A percentile compares a stretch with the other conserved stretches of the same genome.
phyloP scores from a whole-genome alignment of 768 basidiomycete species.

The Thelephora aurantiotincta region DNA sequence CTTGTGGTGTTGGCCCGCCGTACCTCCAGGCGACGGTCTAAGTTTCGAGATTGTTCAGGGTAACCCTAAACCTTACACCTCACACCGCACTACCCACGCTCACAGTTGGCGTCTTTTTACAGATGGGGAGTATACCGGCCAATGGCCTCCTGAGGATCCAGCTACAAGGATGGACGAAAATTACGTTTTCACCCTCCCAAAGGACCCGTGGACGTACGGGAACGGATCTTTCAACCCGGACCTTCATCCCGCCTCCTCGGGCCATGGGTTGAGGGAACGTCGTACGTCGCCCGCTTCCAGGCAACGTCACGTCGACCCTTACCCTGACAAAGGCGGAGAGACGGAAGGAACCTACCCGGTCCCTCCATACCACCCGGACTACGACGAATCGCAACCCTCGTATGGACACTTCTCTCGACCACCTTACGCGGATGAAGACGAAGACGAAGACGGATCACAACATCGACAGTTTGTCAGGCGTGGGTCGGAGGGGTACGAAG shows the following conservation, averaged over 20 bases:
- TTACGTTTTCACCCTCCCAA: conserved; percentile 32
- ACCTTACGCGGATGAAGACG: conserved; percentile 11
- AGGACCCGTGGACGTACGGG: conserved; percentile 79
- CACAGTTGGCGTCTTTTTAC: not conserved
- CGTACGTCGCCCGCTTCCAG: no score
- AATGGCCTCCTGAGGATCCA: conserved; percentile 73
- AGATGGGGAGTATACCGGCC: conserved; percentile 22
- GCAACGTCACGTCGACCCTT: no score
- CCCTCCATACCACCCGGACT: conserved; percentile 72
- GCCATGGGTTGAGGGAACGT: not conserved
- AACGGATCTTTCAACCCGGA: conserved; percentile 64
- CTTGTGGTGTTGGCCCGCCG: conserved; percentile 76
- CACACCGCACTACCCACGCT: not conserved
- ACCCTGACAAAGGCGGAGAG: conserved; percentile 6
- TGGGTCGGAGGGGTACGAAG: conserved; percentile 79
- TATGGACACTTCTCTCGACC: conserved; percentile 2
- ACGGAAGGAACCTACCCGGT: conserved; percentile 30
- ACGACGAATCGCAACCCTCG: conserved; percentile 18
- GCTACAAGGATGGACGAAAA: conserved; percentile 16
- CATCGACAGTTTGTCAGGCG: conserved; percentile 28
- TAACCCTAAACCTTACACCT: conserved; percentile 50
- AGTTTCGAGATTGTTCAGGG: conserved; percentile 58
- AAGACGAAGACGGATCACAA: conserved; percentile 12
- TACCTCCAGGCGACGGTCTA: conserved; percentile 55
- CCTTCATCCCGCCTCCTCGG: conserved; percentile 24